Percentiles rank a stretch among this genome's conserved stretches.
These are phyloP conservation scores for Leishmania tropica DNA, from an alignment of 208 protist species.

Conservation along the genomic window DNA sequence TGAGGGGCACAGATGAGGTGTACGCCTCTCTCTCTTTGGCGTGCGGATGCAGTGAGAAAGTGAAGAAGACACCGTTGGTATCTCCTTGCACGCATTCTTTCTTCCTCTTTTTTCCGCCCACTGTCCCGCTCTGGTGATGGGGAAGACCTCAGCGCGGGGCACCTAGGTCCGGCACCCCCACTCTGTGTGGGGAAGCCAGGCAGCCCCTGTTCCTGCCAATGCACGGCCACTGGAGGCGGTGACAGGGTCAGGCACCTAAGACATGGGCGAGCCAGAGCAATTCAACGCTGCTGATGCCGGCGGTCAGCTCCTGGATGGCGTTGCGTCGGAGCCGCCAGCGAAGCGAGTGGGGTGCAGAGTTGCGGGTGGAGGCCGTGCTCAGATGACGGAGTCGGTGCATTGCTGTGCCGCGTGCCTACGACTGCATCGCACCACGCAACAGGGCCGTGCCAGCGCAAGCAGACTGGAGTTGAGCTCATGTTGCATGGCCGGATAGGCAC, in stretches of 20 bases:
- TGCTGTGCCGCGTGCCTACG: background rate
- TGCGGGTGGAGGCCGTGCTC: background rate
- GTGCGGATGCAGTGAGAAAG: background rate
- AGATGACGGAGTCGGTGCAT: background rate
- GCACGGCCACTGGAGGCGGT: background rate
- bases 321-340: background rate
- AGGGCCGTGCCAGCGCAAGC: background rate
- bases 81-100: background rate
- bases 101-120: background rate
- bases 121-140: background rate
- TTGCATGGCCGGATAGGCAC: background rate
- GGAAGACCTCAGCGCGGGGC: background rate
- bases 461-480: background rate
- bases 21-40: background rate
- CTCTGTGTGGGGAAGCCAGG: background rate
- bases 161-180: background rate
- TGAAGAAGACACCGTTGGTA: background rate
- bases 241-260: background rate
- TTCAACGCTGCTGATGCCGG: background rate
- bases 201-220: background rate
- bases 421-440: background rate
- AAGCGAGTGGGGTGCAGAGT: background rate
- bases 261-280: background rate
- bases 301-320: background rate
- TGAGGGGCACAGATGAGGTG: background rate